Evolutionary conservation across 208 protist genomes (phyloP), one percentile per base, ranked within the genome.

Genomic region (Histomonas meleagridis): DNA sequence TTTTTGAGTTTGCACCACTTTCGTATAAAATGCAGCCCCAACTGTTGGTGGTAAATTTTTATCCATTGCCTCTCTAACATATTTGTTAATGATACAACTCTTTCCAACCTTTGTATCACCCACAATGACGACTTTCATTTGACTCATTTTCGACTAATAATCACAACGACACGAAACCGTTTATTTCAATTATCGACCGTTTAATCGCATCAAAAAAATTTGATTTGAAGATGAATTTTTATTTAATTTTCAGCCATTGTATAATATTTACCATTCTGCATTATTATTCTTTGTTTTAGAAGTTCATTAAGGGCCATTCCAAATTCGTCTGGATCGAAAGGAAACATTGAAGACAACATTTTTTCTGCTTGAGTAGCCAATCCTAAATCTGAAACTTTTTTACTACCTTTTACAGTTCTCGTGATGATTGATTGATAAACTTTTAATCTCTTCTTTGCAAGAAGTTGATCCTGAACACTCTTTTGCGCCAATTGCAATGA

Each of bases 61-160:
- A 55, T 86, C 76, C 9, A 86, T 57, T 3, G 76, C 55, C 10
- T 46, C 76, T 48, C 55, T 40, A 49, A 86, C 76, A 55, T 57
- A 86, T 26, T 46, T 40, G 46, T 26, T 55, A 2, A 86, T 18
- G 10, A 86, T 48, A 86, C 76, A 86, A 28, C 76, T 86, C 35
- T 86, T 86, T 32, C 76, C 76, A 23, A 86, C 76, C 18, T 86
- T 86, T 2, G 76, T 86, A 16, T 86, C 76, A 12, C 76, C 76
- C 9, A 86, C 76, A 51, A 86, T 26, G 38, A 86, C 76, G 55
- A 86, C 76, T 86, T 86, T 86, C 12, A 86, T 18, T 5, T 40
- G 55, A 21, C 76, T 48, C 76, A 86, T 86, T 72, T 72, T 12
- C 40, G 14, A 72, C 16, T 43, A n/a, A 40, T 43, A 43, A n/a